Base-by-base conservation (phyloP, 2,329 filamentous ascomycete species). In the Fusarium paranaense region DNA sequence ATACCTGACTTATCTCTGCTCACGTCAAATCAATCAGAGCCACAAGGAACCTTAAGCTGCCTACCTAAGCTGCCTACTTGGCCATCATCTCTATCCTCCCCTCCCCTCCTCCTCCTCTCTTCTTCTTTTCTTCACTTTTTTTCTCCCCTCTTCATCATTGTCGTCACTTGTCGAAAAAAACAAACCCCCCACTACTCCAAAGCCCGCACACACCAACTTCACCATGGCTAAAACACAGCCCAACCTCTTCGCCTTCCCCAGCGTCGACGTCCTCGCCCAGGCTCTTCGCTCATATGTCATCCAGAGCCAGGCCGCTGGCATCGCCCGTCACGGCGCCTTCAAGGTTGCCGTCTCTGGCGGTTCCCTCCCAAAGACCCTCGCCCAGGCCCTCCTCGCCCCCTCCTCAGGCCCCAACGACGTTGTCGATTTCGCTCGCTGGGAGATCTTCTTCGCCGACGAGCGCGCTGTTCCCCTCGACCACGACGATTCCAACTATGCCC, bases 401-500 rank as follows among this genome's bases (percentile, higher is more conserved):
- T 84, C 85, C 33, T 80, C 83, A 25, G 86, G 84, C 11, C 80
- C 84, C 47, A 82, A 92, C 66, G 94, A 95, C 80, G 88, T 86
- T 5, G 85, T 95, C 76, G 87, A 93, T 78, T 98, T 97, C 84
- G 87, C 89, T 81, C 95, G 94, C 83, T 99, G 97, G 97, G 94
- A 98, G 80, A 94, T 99, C 81, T 99, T 98, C 89, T 98, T 98
- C 84, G 96, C 96, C 81, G 97, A 99, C 82, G 97, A 99, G 88
- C 94, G 97, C 80, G 94, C 94, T 78, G 97, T 98, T 62, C 94
- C 97, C 25, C 92, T 98, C 77, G 92, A 97, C 83, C 93, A 98
- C 85, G 89, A 91, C 75, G 96, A 99, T 86, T 98, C 95, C 86
- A 99, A 98, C 86, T 98, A 98, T 85, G 91, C 87, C 70, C 90